A percentile compares a stretch with the other conserved stretches of the same genome.
Conservation (phyloP, 108 stramenopile species). For the Discostella stelligeroides region DNA sequence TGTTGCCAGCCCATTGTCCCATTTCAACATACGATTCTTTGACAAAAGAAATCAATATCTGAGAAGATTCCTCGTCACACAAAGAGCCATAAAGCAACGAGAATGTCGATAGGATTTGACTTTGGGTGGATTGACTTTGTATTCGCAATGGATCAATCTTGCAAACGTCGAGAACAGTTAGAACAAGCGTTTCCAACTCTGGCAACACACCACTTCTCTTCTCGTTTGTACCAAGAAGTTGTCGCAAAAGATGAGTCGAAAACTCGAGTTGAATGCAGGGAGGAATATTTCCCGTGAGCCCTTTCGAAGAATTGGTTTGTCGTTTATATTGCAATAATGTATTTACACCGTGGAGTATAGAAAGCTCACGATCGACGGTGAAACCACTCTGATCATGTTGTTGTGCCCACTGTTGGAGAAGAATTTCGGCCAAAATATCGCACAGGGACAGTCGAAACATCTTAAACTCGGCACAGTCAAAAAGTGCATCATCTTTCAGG, state of each 20-base stretch:
- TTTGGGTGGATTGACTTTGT: background rate
- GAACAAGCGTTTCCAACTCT: constrained; percentile 22
- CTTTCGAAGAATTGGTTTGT: background rate
- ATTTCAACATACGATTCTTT: constrained; percentile 6
- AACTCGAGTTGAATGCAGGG: constrained; percentile 21
- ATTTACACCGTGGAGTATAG: constrained; percentile 1
- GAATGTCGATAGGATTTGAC: constrained; percentile 4
- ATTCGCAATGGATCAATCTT: background rate
- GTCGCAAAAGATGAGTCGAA: constrained; percentile 25
- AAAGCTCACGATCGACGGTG: background rate
- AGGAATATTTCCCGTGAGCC: background rate
- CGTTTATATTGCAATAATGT: constrained; percentile 9
- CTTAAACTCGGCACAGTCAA: constrained; percentile 4
- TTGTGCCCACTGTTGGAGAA: background rate
- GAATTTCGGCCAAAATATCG: constrained; percentile 24
- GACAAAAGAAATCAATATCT: constrained; percentile 24
- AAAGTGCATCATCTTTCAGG: constrained; percentile 2
- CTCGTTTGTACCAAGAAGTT: constrained; percentile 15
- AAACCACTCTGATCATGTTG: background rate
- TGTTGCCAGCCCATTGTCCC: constrained; percentile 17
- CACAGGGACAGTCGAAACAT: constrained; percentile 13
- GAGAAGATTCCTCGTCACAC: constrained; percentile 33
- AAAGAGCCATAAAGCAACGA: constrained; percentile 24
- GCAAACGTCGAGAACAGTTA: constrained; percentile 19
- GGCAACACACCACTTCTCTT: constrained; percentile 10